phyloP scores from a whole-genome alignment of 2,329 filamentous ascomycete species.

The Hypocreales sp. region DNA sequence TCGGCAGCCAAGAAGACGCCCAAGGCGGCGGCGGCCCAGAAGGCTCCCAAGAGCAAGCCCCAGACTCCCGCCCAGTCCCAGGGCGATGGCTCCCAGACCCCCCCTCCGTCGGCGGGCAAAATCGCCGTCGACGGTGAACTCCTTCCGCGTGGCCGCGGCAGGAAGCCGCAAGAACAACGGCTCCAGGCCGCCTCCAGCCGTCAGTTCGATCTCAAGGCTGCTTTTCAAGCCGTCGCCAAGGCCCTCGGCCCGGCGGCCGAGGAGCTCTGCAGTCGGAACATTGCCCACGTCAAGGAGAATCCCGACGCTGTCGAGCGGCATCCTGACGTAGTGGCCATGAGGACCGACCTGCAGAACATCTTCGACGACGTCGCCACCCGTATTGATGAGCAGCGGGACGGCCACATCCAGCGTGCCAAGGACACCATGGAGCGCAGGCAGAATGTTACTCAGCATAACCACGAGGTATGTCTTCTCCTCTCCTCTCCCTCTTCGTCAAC shows the following conservation, averaged over 20 bases:
- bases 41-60: background rate
- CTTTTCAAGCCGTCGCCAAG: slow-evolving; percentile 46
- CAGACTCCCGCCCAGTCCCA: no score
- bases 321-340: slow-evolving; percentile 17
- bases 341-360: background rate
- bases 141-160: no score
- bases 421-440: background rate
- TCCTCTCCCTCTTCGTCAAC: background rate
- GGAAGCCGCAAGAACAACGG: slow-evolving; percentile 39
- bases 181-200: slow-evolving; percentile 46
- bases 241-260: slow-evolving; percentile 48
- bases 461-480: background rate
- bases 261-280: slow-evolving; percentile 45
- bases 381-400: background rate
- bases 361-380: background rate
- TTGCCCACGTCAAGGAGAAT: slow-evolving; percentile 40
- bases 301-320: slow-evolving; percentile 33
- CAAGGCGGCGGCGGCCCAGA: no score
- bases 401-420: background rate
- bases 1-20: no score
- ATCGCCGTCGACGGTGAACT: no score
- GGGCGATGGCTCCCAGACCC: no score
- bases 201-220: slow-evolving; percentile 49
- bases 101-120: slow-evolving; percentile 19
- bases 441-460: background rate